Evolutionary conservation across 106 monocot species (phyloP).

Genomic region (Acorus gramineus): DNA sequence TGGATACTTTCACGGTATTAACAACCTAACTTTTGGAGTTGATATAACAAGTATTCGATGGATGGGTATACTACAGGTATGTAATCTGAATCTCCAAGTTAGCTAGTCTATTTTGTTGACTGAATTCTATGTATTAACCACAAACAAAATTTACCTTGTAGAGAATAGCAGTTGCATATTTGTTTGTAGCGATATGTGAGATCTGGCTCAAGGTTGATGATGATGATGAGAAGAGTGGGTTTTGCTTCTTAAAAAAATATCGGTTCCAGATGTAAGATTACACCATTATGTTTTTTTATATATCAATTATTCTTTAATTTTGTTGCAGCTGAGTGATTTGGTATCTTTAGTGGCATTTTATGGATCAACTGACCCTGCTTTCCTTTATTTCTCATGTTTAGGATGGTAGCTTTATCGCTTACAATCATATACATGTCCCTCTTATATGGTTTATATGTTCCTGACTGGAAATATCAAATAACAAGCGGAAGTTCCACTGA

Average conservation of each 20-base stretch:
- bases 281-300: too few species aligned
- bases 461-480: slow-evolving; percentile 42
- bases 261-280: slow-evolving; percentile 31
- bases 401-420: slow-evolving; percentile 25
- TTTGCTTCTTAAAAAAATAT: slow-evolving; percentile 26
- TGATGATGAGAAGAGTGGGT: slow-evolving; percentile 28
- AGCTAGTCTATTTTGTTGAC: too few species aligned
- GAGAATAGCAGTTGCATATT: slow-evolving; percentile 46
- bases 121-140: background rate
- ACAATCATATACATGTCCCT: slow-evolving; percentile 19
- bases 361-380: too few species aligned
- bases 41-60: slow-evolving; percentile 44
- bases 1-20: slow-evolving; percentile 60
- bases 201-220: slow-evolving; percentile 27
- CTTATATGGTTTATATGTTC: slow-evolving; percentile 37
- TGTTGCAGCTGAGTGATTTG: background rate
- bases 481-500: background rate
- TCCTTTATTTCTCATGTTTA: slow-evolving; percentile 4
- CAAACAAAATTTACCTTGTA: slow-evolving; percentile 5
- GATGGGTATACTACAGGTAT: slow-evolving; percentile 67
- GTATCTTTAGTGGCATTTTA: background rate
- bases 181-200: slow-evolving; percentile 29
- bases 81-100: background rate
- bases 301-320: background rate
- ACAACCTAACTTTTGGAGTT: slow-evolving; percentile 47